Conservation (phyloP, 1,139 yeast genomes). For the Scheffersomyces insectosa region DNA sequence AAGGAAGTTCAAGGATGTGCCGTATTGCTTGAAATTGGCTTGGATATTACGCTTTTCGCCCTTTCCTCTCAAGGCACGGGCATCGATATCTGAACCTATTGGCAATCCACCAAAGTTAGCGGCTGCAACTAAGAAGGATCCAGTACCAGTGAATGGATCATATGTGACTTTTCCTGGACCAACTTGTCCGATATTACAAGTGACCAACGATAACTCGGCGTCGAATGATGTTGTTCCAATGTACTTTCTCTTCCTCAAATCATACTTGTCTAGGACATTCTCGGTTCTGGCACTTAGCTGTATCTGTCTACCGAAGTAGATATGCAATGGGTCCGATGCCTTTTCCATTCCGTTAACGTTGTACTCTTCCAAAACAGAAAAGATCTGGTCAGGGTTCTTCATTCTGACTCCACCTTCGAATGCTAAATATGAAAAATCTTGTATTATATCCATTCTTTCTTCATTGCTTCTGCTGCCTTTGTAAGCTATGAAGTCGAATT, state of each 20-base stretch:
- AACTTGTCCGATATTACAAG: constrained; percentile 85
- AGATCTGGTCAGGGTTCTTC: constrained; percentile 75
- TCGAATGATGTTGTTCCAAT: constrained; percentile 98
- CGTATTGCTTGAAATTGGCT: constrained; percentile 76
- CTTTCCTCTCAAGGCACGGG: constrained; percentile 79
- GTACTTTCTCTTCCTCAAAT: constrained; percentile 77
- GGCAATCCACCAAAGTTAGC: constrained; percentile 82
- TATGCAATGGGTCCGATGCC: constrained; percentile 51
- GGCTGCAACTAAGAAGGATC: constrained; percentile 88
- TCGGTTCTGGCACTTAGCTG: constrained; percentile 62
- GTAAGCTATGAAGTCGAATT: constrained; percentile 77
- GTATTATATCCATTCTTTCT: constrained; percentile 64
- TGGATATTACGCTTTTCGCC: constrained; percentile 48
- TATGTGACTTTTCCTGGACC: constrained; percentile 66
- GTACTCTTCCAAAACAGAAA: constrained; percentile 76
- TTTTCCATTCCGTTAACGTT: constrained; percentile 50
- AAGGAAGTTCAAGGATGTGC: constrained; percentile 54
- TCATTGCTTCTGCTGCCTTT: constrained; percentile 54
- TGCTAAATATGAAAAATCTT: constrained; percentile 67
- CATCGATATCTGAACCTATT: constrained; percentile 90
- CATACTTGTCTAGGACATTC: constrained; percentile 71
- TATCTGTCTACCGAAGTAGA: constrained; percentile 79
- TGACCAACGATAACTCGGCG: constrained; percentile 78
- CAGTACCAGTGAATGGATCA: constrained; percentile 98
- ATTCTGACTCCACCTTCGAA: constrained; percentile 77